phyloP scores from a whole-genome alignment of 1,284 basidiomycete genomes.

The Inonotus hispidus region DNA sequence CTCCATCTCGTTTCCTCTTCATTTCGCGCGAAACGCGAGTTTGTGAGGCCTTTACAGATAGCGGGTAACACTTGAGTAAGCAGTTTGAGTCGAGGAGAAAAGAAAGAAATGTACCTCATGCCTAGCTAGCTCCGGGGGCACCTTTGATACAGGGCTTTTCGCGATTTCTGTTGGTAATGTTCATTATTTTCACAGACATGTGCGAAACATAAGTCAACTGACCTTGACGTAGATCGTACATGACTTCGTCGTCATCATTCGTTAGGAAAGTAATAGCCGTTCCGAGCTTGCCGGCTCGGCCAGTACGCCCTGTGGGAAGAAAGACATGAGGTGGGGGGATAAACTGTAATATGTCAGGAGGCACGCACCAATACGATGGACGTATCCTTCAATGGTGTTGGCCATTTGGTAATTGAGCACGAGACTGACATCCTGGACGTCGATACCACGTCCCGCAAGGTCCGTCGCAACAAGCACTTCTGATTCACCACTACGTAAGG shows the following conservation, averaged over 20 bases:
- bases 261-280: constrained; percentile 93
- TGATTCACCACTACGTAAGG: constrained; percentile 79
- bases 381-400: constrained; percentile 92
- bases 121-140: constrained; percentile 79
- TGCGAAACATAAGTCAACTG: constrained; percentile 22
- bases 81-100: background rate
- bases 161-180: constrained; percentile 64
- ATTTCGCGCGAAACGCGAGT: constrained; percentile 85
- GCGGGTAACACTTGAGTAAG: background rate
- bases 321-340: no score
- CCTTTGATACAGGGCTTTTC: constrained; percentile 89
- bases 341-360: constrained; percentile 16
- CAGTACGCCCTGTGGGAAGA: constrained; percentile 71
- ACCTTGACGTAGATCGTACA: constrained; percentile 90
- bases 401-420: constrained; percentile 99
- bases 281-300: constrained; percentile 93
- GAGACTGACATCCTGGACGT: constrained; percentile 92
- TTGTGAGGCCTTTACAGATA: constrained; percentile 52
- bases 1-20: constrained; percentile 83
- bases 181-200: background rate
- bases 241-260: constrained; percentile 94
- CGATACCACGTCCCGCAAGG: constrained; percentile 96
- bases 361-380: constrained; percentile 86
- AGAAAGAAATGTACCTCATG: constrained; percentile 48
- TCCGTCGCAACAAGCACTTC: constrained; percentile 94